These are phyloP conservation scores for Tulasnella sp. DNA, from an alignment of 768 basidiomycete genomes.

Conservation along the genomic window DNA sequence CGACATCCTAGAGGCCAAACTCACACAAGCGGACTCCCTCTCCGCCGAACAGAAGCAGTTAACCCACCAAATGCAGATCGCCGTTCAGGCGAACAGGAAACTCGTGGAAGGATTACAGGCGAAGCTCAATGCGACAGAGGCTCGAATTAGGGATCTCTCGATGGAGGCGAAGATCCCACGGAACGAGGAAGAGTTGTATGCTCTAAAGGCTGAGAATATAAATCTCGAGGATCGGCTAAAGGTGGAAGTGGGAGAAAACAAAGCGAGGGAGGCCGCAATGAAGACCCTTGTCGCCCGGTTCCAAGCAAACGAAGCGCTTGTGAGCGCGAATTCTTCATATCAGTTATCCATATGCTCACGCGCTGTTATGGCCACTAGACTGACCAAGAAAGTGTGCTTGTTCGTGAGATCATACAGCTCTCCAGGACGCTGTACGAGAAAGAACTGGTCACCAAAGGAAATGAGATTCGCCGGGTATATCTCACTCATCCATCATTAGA, in stretches of 20 bases:
- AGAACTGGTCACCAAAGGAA: constrained; percentile 14
- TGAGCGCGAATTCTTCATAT: background rate
- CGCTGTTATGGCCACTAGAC: too few relatives aligned
- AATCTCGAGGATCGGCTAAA: background rate
- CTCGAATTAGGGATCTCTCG: background rate
- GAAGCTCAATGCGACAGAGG: background rate
- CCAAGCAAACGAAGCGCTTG: background rate
- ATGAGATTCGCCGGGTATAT: constrained; percentile 14
- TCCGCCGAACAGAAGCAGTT: background rate
- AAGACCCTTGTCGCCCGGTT: background rate
- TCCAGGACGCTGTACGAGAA: constrained; percentile 9
- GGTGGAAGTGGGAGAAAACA: background rate
- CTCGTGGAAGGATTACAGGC: background rate
- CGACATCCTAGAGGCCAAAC: background rate
- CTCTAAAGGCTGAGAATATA: background rate
- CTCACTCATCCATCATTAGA: background rate
- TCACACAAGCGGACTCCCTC: background rate
- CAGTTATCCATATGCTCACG: too few relatives aligned
- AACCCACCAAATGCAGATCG: background rate
- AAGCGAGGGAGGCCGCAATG: background rate
- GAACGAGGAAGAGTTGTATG: background rate
- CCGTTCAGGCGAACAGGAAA: background rate
- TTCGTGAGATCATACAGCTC: background rate
- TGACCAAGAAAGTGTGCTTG: background rate
- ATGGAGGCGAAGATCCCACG: background rate